Base-by-base conservation (phyloP, 2,329 filamentous ascomycete species). In the Neoascochyta sp. region DNA sequence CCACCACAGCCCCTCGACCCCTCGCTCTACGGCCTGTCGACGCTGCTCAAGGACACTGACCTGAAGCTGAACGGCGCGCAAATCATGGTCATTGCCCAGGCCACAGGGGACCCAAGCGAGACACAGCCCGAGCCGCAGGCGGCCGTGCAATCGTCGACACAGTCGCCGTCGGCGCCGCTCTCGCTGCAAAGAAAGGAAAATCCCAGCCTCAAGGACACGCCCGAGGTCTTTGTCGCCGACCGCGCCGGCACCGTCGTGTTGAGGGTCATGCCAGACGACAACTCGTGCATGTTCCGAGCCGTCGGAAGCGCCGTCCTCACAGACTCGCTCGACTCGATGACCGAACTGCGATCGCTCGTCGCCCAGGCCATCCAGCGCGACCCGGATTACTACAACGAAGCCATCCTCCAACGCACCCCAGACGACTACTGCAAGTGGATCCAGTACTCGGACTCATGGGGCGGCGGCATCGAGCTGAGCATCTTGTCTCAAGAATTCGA, bases 221-320 rank as follows among this genome's bases (percentile, higher is more conserved):
- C 80, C 0, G 77, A 81, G 47, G 62, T 83, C 1, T 65, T 71
- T 0, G 68, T 81, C 0, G 71, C 76, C 5, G 66, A 71, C 16
- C 72, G 76, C 27, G 66, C 66, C 17, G 76, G 75, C 25, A 75
- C 71, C 1, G 62, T 76, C 11, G 83, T 93, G 7, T 75, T 95
- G 11, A 82, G 90, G 9, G 86, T 96, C 28, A 95, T 96, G 90
- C 87, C 89, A 4, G 90, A 95, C 55, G 90, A 96, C 63, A 95
- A 95, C 63, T 87, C 81, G 36, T 96, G 90, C 65, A 80, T 96
- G 52, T 96, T 95, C 64, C 84, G 88, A 16, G 89, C 90, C 0
- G 80, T 96, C 25, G 85, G 86, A 10, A 83, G 81, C 31, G 84
- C 84, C 3, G 73, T 94, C n/a, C 76, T 86, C 27, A 75, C 77